Base-by-base conservation (phyloP, 495 filamentous ascomycete genomes). In the Aspergillus nidulans region DNA sequence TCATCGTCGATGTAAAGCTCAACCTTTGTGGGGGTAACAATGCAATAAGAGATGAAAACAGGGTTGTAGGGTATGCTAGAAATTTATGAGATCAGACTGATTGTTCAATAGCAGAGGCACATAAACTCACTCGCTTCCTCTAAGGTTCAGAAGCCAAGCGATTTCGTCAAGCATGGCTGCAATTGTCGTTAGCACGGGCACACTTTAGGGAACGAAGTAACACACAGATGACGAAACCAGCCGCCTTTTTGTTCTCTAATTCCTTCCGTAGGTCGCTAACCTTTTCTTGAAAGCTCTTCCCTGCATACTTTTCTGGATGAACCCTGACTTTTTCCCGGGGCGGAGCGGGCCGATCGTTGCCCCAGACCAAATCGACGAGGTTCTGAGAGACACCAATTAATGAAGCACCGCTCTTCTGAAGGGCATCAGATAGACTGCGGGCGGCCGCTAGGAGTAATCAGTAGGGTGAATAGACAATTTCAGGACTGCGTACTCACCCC, bases 21-120 rank as follows among this genome's bases (percentile, higher is more conserved):
- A 28, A 88, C 90, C 5, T 84, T 77, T 7, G 85, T 86, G 3
- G 86, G 84, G 4, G 95, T 97, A 49, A 99, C 78, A 39, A 95
- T 79, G 38, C 91, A 91, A 66, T 97, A 99, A 23, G 95, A 95
- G 75, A 97, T 97, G 77, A 97, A 99, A 30, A 99, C 95, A 0
- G 95, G 95, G 64, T 99, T 99, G 74, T 96, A 99, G 2, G 90
- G 88, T 63, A 99, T 99, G 68, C 85, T 88, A 48, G 12, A 18
- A n/a, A 38, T 32, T 58, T 48, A 39, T 1, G 32, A 19, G 32
- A 23, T 57, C 45, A 50, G 46, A 30, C 0, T 16, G 4, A 26
- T 9, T 39, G 18, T 13, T 21, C 20, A 19, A 4, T 9, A 21
- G 2, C 15, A 1, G 19, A 19, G 4, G 6, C 20, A 24, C 9